Evolutionary conservation across 192 early-diverging fungal genomes (phyloP), one percentile per base, ranked within the genome.

Genomic region (Coemansia sp.): DNA sequence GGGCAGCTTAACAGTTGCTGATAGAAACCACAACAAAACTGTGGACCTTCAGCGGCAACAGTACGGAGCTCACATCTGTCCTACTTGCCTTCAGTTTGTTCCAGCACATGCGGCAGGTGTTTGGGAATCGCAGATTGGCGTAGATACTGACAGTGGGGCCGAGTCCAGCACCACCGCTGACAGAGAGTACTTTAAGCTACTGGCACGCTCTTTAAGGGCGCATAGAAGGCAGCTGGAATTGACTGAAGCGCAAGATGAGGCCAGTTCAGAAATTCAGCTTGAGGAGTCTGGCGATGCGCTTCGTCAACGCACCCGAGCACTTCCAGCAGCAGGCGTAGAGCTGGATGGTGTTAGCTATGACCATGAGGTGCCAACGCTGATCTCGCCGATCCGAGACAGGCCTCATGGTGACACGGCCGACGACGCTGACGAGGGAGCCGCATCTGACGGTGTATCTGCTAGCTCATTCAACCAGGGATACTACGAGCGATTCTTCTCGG

Each of bases 401-500:
- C 23, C 58, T 27, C 37, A 15, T 23, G 25, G 5, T 17, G 64
- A 23, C 37, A 23, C 21, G n/a, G 34, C 7, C 31, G 25, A 42
- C 4, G 37, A 42, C 25, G 23, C 27, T 10, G 62, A 37, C 27
- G 63, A 50, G 19, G 45, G 25, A 4, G 14, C 41, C 11, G 39
- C 37, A 9, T 48, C 64, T 10, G 58, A 10, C 27, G 70, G 73
- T 12, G 73, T 94, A 5, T 85, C 88, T 2, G 84, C 80, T 1
- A 80, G 85, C 58, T 87, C 91, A 10, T 94, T 96, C 67, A 98
- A 98, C 69, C 93, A 97, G 66, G 97, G 97, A 5, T 98, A 98
- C 72, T 98, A 98, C 67, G 87, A 91, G 36, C 87, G 90, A 7
- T 98, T 98, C 68, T 98, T 98, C 74, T 82, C 92, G 2, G 94